Percentiles rank a stretch among this genome's conserved stretches.
Conservation (phyloP, 805 yeast genomes). For the Cyberlindnera americana region DNA sequence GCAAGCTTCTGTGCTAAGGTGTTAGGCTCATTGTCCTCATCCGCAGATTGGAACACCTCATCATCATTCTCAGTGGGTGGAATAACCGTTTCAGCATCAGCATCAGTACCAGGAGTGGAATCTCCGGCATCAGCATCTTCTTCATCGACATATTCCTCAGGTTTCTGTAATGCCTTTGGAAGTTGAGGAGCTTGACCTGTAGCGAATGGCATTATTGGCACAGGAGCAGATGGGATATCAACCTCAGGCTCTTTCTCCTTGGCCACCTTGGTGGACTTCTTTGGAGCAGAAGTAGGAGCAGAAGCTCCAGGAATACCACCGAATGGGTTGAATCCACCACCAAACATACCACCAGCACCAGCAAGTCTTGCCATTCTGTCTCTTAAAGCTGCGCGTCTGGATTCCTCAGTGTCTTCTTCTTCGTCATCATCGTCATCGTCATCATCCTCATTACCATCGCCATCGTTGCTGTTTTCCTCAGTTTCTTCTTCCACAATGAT, state of each 20-base stretch:
- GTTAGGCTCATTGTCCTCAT: slow-evolving; percentile 7
- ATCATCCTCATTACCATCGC: slow-evolving; percentile 41
- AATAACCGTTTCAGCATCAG: slow-evolving; percentile 1
- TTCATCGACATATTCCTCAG: no score
- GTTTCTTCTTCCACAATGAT: slow-evolving; percentile 13
- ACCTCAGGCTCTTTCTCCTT: slow-evolving; percentile 24
- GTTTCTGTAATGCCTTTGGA: slow-evolving; percentile 21
- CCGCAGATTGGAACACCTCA: slow-evolving; percentile 17
- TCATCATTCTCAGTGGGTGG: slow-evolving; percentile 2
- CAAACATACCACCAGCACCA: slow-evolving; percentile 62
- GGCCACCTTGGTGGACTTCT: slow-evolving; percentile 20
- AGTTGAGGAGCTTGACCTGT: slow-evolving; percentile 25
- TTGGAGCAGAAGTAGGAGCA: slow-evolving; percentile 27
- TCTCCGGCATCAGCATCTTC: slow-evolving; percentile 8
- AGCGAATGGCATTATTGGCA: slow-evolving; percentile 54
- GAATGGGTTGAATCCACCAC: slow-evolving; percentile 24
- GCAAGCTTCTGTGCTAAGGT: slow-evolving; percentile 19
- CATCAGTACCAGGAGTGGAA: background rate
- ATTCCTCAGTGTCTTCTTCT: slow-evolving; percentile 73
- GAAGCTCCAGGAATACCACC: background rate
- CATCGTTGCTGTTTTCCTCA: slow-evolving; percentile 24
- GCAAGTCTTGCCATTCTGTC: slow-evolving; percentile 96
- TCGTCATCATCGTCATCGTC: slow-evolving; percentile 45
- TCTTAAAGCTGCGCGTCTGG: slow-evolving; percentile 69
- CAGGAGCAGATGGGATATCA: slow-evolving; percentile 33